A percentile compares a stretch with the other conserved stretches of the same genome.
phyloP scores from a whole-genome alignment of 2,329 filamentous ascomycete species.

The Mycosphaerella sp. region DNA sequence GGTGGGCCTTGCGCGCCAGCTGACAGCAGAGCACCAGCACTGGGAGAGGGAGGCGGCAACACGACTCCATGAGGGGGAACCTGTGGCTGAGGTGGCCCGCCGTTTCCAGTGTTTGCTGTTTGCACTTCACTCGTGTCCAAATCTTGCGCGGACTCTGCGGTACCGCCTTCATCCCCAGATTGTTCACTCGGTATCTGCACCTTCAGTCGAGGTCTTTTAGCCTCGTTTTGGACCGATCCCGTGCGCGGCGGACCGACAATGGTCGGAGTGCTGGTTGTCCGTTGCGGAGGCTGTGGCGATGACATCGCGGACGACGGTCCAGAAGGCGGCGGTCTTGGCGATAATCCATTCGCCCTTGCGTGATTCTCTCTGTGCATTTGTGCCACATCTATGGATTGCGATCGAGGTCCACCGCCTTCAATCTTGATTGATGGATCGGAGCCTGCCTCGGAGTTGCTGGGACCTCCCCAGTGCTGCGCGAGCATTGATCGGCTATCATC shows the following conservation, averaged over 20 bases:
- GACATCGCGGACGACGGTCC: constrained; percentile 17
- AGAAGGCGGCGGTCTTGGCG: constrained; percentile 50
- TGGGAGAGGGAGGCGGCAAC: constrained; percentile 86
- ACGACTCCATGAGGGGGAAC: constrained; percentile 56
- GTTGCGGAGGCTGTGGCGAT: constrained; percentile 40
- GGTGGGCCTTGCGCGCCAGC: constrained; percentile 88
- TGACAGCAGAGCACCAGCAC: constrained; percentile 74
- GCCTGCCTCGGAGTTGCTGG: constrained; percentile 45
- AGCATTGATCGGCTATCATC: constrained; percentile 86
- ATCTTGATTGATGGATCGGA: constrained; percentile 40
- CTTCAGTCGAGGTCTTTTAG: constrained; percentile 74
- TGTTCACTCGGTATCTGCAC: constrained; percentile 93
- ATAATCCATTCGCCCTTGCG: constrained; percentile 38
- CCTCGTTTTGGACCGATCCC: constrained; percentile 64
- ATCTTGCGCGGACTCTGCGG: constrained; percentile 58
- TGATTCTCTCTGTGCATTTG: constrained; percentile 46
- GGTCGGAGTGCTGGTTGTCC: constrained; percentile 53
- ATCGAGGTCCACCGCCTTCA: constrained; percentile 44
- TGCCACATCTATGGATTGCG: constrained; percentile 60
- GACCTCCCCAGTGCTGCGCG: constrained; percentile 64
- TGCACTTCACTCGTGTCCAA: constrained; percentile 47
- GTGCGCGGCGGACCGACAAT: constrained; percentile 67
- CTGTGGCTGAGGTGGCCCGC: constrained; percentile 40
- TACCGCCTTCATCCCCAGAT: constrained; percentile 65
- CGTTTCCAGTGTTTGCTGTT: constrained; percentile 24